Base-by-base conservation (phyloP, 2,329 filamentous ascomycete genomes). In the Decorospora gaudefroyi region DNA sequence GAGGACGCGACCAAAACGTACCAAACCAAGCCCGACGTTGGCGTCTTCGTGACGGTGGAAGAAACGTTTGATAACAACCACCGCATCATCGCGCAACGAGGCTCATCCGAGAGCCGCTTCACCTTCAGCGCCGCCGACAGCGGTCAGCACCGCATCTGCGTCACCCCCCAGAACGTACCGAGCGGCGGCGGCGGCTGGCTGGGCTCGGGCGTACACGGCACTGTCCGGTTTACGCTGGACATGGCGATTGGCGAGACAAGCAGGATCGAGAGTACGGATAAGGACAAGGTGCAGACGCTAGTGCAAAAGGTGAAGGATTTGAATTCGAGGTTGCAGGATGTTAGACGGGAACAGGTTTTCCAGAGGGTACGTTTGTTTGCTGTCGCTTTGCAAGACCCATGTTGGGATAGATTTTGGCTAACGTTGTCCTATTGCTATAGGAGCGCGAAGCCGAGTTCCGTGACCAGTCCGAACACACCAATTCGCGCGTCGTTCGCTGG, bases 41-140 rank as follows among this genome's bases (percentile, higher is more conserved):
- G 81, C 74, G 87, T 97, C 70, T 88, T 85, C 75, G 95, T 97
- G 64, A 91, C 89, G 11, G 92, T 97, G 45, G 91, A 96, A 82
- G 93, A 99, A 78, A 82, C 87, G 65, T 99, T 99, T 74, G 91
- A 97, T 80, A 92, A 95, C 73, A 87, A 97, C 78, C 93, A 99
- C 81, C 90, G 91, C 53, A 88, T 99, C 51, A 88, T 97, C 53
- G 88, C 86, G 55, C 90, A 96, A 74, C 86, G 86, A 49, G 91
- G 92, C 62, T 74, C 80, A 28, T 74, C 82, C 49, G 76, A 81
- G 29, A 91, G 93, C 59, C 87, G 88, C 67, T 97, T 97, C 79
- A 96, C 92, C 65, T 97, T 99, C 81, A 90, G 86, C 57, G 89
- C 93, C 38, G 88, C 90, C 67, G 93, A 96, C 71, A 82, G 88